phyloP scores from a whole-genome alignment of 352 stramenopile species.

The Peronospora tabacina region DNA sequence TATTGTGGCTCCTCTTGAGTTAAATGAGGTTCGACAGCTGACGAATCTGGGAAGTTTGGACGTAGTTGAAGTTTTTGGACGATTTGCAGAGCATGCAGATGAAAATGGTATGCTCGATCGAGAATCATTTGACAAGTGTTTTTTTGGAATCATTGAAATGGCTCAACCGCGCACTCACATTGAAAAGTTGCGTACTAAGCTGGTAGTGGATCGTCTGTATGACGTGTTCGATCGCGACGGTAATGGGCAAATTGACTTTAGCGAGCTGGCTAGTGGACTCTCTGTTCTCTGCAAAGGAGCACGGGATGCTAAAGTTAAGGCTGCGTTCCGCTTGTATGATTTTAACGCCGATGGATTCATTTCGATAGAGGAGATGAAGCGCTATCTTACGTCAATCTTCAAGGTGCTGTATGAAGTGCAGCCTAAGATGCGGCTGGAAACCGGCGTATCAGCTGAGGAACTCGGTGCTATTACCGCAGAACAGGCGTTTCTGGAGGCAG shows the following conservation, averaged over 20 bases:
- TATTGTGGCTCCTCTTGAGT: conserved; percentile 57
- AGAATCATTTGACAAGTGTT: conserved; percentile 64
- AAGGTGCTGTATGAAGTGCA: conserved; percentile 83
- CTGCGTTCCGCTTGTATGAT: conserved; percentile 80
- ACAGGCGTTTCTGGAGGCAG: conserved; percentile 79
- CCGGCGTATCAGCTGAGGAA: conserved; percentile 61
- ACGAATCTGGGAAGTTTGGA: conserved; percentile 79
- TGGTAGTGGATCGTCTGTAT: conserved; percentile 69
- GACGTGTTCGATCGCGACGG: conserved; percentile 73
- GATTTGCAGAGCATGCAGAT: conserved; percentile 67
- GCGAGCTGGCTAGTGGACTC: conserved; percentile 77
- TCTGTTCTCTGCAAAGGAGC: conserved; percentile 80
- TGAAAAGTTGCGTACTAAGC: conserved; percentile 54
- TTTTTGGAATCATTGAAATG: conserved; percentile 63
- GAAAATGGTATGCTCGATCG: conserved; percentile 51
- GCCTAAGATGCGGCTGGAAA: conserved; percentile 56
- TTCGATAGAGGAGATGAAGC: conserved; percentile 80
- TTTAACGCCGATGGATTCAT: conserved; percentile 84
- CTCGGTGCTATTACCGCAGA: conserved; percentile 74
- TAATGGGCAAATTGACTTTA: conserved; percentile 78
- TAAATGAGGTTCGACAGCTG: conserved; percentile 77
- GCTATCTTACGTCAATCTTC: conserved; percentile 84
- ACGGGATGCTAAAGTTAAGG: conserved; percentile 74
- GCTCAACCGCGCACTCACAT: conserved; percentile 55
- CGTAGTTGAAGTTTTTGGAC: conserved; percentile 81